Conservation (phyloP, 1,284 basidiomycete genomes). For the Coniferiporia sulphurascens region DNA sequence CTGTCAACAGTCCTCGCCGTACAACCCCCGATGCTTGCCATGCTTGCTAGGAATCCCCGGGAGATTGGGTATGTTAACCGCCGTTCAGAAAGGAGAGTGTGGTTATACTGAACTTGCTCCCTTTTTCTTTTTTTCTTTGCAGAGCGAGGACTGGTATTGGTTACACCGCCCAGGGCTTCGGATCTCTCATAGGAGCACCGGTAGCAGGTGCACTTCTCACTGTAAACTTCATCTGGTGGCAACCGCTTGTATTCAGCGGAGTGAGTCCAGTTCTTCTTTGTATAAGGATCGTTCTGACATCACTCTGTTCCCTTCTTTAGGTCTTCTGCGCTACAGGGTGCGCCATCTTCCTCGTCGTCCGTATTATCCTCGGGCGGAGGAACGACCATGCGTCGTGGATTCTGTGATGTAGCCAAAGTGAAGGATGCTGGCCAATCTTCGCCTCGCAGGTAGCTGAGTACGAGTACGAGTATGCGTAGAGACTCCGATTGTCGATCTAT, state of each 20-base stretch:
- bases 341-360: background rate
- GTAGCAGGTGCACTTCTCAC: slow-evolving; percentile 41
- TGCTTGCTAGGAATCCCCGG: slow-evolving; percentile 35
- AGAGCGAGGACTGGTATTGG: slow-evolving; percentile 39
- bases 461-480: too few species aligned
- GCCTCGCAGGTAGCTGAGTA: too few species aligned
- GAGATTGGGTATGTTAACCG: slow-evolving; percentile 37
- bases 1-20: slow-evolving; percentile 27
- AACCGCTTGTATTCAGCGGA: slow-evolving; percentile 39
- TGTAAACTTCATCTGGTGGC: slow-evolving; percentile 36
- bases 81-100: background rate
- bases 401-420: background rate
- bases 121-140: background rate
- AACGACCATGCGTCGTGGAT: background rate
- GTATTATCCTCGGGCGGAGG: background rate
- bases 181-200: slow-evolving; percentile 34
- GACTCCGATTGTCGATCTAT: too few species aligned
- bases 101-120: background rate
- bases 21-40: slow-evolving; percentile 32
- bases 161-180: slow-evolving; percentile 20
- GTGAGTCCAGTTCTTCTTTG: slow-evolving; percentile 26
- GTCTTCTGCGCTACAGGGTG: background rate
- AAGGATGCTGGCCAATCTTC: background rate
- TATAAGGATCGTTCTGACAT: background rate
- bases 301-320: background rate